These are phyloP conservation scores for Phaeotremella fagi DNA, from an alignment of 768 basidiomycete genomes.

Conservation along the genomic window DNA sequence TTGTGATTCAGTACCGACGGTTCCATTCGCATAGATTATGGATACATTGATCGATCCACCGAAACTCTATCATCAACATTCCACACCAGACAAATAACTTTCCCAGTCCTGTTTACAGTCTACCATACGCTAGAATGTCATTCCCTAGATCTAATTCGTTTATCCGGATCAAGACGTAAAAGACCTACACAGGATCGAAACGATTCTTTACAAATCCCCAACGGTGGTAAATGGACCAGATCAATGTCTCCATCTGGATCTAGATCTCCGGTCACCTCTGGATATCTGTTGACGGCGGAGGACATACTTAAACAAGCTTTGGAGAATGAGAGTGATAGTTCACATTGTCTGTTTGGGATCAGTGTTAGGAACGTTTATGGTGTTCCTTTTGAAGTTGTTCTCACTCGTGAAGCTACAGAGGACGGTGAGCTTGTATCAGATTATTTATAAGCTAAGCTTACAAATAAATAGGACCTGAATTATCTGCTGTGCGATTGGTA, in stretches of 20 bases:
- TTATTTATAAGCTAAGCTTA: background rate
- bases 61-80: conserved; percentile 52
- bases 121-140: conserved; percentile 90
- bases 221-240: background rate
- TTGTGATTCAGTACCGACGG: conserved; percentile 63
- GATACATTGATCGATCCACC: conserved; percentile 54
- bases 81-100: conserved; percentile 78
- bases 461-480: background rate
- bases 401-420: conserved; percentile 57
- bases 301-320: conserved; percentile 27
- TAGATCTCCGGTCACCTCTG: background rate
- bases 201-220: background rate
- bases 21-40: conserved; percentile 77
- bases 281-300: conserved; percentile 9
- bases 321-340: conserved; percentile 52
- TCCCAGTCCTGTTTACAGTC: conserved; percentile 86
- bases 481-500: conserved; percentile 55
- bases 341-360: conserved; percentile 81
- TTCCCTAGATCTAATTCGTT: conserved; percentile 72
- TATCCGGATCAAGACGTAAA: conserved; percentile 38
- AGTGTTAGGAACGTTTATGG: conserved; percentile 92
- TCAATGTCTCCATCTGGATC: background rate
- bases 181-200: background rate
- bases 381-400: conserved; percentile 79
- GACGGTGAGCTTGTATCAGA: conserved; percentile 52